Percentiles rank a stretch among this genome's conserved stretches.
Conservation (phyloP, 2,329 filamentous ascomycete genomes). For the Colletotrichum spaethianum region DNA sequence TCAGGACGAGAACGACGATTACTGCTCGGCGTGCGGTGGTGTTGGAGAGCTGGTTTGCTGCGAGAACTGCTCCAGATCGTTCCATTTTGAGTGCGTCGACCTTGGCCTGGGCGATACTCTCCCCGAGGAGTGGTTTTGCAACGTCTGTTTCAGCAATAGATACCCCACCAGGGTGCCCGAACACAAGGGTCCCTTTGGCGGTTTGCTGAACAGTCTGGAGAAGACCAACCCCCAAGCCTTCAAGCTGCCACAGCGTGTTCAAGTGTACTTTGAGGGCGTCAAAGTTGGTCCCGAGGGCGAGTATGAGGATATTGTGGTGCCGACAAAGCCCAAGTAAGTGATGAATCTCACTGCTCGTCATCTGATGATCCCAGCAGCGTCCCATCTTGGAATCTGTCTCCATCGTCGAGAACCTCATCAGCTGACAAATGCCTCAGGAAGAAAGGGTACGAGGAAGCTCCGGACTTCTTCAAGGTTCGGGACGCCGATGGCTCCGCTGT, state of each 20-base stretch:
- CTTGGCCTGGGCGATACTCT: slow-evolving; percentile 79
- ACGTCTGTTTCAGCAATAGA: slow-evolving; percentile 72
- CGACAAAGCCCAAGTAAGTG: slow-evolving; percentile 76
- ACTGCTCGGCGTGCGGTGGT: slow-evolving; percentile 88
- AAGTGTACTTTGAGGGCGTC: slow-evolving; percentile 85
- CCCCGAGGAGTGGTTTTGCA: slow-evolving; percentile 89
- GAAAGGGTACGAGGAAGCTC: slow-evolving; percentile 71
- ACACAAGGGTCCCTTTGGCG: slow-evolving; percentile 70
- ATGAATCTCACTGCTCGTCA: slow-evolving; percentile 22
- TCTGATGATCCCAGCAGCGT: slow-evolving; percentile 3
- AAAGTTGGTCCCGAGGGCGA: slow-evolving; percentile 82
- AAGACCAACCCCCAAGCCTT: slow-evolving; percentile 81
- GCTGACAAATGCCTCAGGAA: slow-evolving; percentile 59
- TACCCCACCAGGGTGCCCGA: slow-evolving; percentile 61
- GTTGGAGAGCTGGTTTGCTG: slow-evolving; percentile 92
- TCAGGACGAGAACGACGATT: slow-evolving; percentile 86
- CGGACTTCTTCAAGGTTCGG: slow-evolving; percentile 77
- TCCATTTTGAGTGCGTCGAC: slow-evolving; percentile 91
- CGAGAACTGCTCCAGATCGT: slow-evolving; percentile 90
- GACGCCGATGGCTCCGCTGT: slow-evolving; percentile 82
- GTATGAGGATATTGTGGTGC: slow-evolving; percentile 77
- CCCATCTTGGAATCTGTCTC: neutral
- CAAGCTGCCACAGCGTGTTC: slow-evolving; percentile 77
- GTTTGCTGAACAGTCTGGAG: slow-evolving; percentile 75
- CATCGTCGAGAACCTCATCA: slow-evolving; percentile 26